Base-by-base conservation (phyloP, 2,329 filamentous ascomycete genomes). In the Verticillium isaacii region DNA sequence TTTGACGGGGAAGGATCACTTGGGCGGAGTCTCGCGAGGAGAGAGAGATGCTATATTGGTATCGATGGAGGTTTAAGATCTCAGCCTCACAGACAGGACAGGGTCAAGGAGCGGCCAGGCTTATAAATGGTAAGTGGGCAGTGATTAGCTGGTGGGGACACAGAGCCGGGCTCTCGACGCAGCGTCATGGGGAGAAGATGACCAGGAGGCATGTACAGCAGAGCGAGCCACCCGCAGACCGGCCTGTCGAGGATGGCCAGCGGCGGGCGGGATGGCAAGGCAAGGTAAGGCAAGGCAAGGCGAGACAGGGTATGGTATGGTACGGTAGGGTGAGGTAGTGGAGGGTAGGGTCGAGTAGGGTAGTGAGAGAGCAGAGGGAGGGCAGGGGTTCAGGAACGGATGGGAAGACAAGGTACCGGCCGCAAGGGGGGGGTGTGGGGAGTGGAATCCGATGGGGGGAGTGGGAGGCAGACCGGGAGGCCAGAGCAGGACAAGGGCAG, bases 71-170 rank as follows among this genome's bases (percentile, higher is more conserved):
- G 64, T 65, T 65, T 56, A 60, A 65, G 59, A 62, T 64, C 64
- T 66, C 64, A 66, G 64, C 64, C 64, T 66, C 64, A 66, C 57
- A 50, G 57, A 41, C 25, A 17, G 37, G 25, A 41, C 57, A 54
- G 25, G 61, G 63, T 56, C 64, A 32, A 63, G 62, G 63, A 62
- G 62, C 59, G 64, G 41, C 41, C 41, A 23, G 63, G 60, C 63
- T 65, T 65, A 65, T 65, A 64, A 65, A 64, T 65, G 63, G 63
- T 36, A 62, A 60, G 62, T 59, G 62, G 63, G 63, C 63, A 65
- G 63, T 63, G 62, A 61, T 55, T 41, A 62, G 37, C 54, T 61
- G 57, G 63, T 65, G 63, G 63, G 64, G 63, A 61, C 58, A 56
- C 41, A 60, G 62, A 55, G n/a, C 41, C 56, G 60, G 60, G 57